Evolutionary conservation across 2,329 filamentous ascomycete genomes (phyloP), one percentile per base, ranked within the genome.

Genomic region (Cladosporium sp.): DNA sequence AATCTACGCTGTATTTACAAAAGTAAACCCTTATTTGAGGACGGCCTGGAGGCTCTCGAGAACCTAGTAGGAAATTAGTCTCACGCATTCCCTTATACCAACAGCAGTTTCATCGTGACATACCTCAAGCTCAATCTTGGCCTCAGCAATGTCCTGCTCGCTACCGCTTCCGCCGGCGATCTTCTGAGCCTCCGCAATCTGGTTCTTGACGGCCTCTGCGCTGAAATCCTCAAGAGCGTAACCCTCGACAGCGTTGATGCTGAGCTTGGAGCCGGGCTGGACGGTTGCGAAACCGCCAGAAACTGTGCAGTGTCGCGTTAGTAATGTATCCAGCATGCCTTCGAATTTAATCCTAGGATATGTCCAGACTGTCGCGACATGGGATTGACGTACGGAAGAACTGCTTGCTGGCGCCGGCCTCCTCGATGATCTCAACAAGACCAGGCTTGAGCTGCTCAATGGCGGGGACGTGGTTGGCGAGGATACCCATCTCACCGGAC

Each of bases 361-460:
- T 12, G 15, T 22, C 17, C 42, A 30, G n/a, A 37, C 37, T 61
- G 34, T 50, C 39, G 55, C 49, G 51, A 19, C 49, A 7, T 49
- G 37, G 47, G 47, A 58, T 55, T 51, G 45, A 87, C 91, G 70
- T 90, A 96, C 92, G 85, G 88, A 99, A 99, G 83, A 94, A 99
- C 80, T 95, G 90, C 87, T 99, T 99, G 89, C 76, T 88, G 67
- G 82, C 83, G 73, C 91, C 90, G 73, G 81, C 85, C 85, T 99
- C 94, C 84, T 97, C 93, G 68, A 97, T 86, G 74, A 99, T 84
- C 84, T 97, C 93, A 69, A 99, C 84, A 69, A 97, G 81, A 73
- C 94, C 94, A 63, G 94, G 92, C 86, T 95, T 96, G 78, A 99
- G 84, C 84, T 99, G 94, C 84, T 99, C 94, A 74, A 99, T 97